A percentile compares a stretch with the other conserved stretches of the same genome.
Evolutionary conservation across 2,329 filamentous ascomycete species (phyloP).

Genomic region (Hymenoscyphus occultus): DNA sequence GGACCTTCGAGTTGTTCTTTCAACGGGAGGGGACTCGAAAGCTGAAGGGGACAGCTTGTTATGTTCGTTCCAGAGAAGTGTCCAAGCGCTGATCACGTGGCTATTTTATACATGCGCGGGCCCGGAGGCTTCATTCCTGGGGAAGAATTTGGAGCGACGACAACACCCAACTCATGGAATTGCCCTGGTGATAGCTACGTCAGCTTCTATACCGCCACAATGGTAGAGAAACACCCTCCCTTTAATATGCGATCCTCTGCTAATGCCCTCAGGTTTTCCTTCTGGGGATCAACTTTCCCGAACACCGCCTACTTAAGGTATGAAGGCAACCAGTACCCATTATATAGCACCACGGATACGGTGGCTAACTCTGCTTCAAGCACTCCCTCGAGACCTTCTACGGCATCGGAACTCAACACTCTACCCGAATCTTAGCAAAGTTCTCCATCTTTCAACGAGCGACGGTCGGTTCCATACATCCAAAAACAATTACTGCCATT

Average conservation of each 20-base stretch:
- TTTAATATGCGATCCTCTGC: not conserved
- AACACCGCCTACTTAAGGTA: constrained; percentile 81
- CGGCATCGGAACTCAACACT: constrained; percentile 70
- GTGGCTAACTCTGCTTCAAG: constrained; percentile 38
- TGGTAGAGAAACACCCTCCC: constrained; percentile 24
- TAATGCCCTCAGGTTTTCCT: constrained; percentile 61
- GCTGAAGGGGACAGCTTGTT: constrained; percentile 7
- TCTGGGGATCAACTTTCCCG: constrained; percentile 80
- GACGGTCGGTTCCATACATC: constrained; percentile 70
- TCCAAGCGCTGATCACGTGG: constrained; percentile 18
- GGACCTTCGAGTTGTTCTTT: constrained; percentile 14
- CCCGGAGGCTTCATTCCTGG: not conserved
- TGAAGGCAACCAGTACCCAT: constrained; percentile 13
- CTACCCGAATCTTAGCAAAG: constrained; percentile 77
- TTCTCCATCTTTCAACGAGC: constrained; percentile 83
- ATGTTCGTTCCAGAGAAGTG: constrained; percentile 32
- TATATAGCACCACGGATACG: not conserved
- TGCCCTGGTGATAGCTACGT: constrained; percentile 8
- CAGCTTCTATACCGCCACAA: constrained; percentile 18
- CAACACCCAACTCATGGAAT: not conserved
- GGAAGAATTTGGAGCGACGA: constrained; percentile 3
- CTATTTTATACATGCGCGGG: not conserved
- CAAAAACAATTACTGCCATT: constrained; percentile 75
- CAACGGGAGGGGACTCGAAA: constrained; percentile 1
- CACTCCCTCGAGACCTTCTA: constrained; percentile 83